Evolutionary conservation across 2,329 filamentous ascomycete genomes (phyloP).

Genomic region (Didymella arachidicola): DNA sequence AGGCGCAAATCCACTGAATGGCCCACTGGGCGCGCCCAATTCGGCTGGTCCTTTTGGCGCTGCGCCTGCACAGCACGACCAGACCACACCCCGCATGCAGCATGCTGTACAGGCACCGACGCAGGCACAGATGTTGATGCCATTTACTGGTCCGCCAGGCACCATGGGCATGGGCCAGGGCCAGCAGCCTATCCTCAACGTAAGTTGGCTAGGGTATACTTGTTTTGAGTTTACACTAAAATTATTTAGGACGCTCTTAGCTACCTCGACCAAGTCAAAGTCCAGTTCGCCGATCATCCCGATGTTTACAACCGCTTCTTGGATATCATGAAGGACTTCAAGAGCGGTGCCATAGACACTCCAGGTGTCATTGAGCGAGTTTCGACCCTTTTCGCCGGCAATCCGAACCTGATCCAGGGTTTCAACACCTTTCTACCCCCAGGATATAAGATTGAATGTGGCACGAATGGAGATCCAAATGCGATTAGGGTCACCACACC

Average conservation of each 20-base stretch:
- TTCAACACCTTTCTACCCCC: conserved; percentile 98
- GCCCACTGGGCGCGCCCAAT: conserved; percentile 65
- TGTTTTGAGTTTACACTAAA: conserved; percentile 14
- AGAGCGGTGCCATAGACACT: conserved; percentile 98
- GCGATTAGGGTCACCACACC: conserved; percentile 96
- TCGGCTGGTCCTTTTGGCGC: conserved; percentile 74
- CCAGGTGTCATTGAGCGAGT: conserved; percentile 97
- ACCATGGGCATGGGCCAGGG: conserved; percentile 73
- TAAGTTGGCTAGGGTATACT: conserved; percentile 14
- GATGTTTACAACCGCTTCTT: conserved; percentile 97
- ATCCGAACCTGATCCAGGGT: conserved; percentile 93
- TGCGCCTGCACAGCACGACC: conserved; percentile 67
- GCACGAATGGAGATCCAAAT: conserved; percentile 90
- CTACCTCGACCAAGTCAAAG: conserved; percentile 97
- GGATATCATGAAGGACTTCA: conserved; percentile 99
- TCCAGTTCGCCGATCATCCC: conserved; percentile 94
- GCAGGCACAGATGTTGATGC: conserved; percentile 62
- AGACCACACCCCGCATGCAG: conserved; percentile 66
- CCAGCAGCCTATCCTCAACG: conserved; percentile 82
- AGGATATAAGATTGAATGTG: conserved; percentile 96
- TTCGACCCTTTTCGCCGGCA: conserved; percentile 92
- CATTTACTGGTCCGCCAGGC: conserved; percentile 55
- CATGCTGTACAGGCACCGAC: conserved; percentile 64
- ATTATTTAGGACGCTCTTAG: conserved; percentile 76
- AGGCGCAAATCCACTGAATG: conserved; percentile 58